phyloP scores from a whole-genome alignment of 257 asterid genomes.

The Nicotiana noctiflora region DNA sequence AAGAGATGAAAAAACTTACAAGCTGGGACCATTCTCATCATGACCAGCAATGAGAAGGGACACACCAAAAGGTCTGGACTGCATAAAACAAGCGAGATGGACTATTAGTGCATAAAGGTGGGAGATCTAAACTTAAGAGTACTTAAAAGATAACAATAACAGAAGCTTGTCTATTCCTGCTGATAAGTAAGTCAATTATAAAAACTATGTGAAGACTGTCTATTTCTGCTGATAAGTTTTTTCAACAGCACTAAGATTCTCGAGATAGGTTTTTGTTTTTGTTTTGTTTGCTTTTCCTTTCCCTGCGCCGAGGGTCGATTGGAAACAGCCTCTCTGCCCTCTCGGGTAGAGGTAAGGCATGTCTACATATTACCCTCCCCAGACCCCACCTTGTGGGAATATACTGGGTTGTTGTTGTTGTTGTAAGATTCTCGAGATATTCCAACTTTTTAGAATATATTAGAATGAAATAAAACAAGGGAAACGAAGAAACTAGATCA shows the following conservation, averaged over 20 bases:
- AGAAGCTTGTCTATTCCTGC: not conserved
- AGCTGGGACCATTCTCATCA: conserved; percentile 89
- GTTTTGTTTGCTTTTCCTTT: no score
- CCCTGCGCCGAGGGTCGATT: no score
- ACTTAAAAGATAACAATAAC: not conserved
- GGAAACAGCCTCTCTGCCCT: no score
- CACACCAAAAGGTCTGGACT: conserved; percentile 95
- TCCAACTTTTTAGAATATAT: not conserved
- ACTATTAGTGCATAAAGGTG: not conserved
- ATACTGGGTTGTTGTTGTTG: no score
- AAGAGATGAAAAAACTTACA: conserved; percentile 40
- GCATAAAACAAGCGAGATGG: conserved; percentile 19
- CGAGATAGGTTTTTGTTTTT: no score
- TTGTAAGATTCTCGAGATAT: no score
- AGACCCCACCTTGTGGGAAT: no score
- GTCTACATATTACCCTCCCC: no score
- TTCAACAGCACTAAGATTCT: not conserved
- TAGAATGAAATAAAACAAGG: not conserved
- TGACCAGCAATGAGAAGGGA: conserved; percentile 94
- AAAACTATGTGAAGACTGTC: not conserved
- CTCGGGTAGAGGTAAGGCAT: no score
- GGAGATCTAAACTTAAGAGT: not conserved
- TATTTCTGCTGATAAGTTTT: not conserved
- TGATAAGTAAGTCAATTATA: not conserved
- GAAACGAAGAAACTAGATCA: not conserved